phyloP scores from a whole-genome alignment of 202 grass and related monocot genomes.

The Dendrocalamus latiflorus region DNA sequence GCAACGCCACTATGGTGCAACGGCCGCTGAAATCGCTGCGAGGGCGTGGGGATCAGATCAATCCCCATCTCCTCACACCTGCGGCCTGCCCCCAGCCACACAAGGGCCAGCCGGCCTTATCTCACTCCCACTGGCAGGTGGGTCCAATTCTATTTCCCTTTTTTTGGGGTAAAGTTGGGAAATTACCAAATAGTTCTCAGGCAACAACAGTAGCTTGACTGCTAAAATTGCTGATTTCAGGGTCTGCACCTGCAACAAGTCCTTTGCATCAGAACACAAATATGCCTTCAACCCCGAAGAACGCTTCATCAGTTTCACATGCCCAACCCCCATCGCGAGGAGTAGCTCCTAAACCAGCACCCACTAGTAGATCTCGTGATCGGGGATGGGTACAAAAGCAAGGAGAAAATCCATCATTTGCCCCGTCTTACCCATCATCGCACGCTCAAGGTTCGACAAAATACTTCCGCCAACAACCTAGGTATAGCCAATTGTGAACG shows the following conservation, averaged over 20 bases:
- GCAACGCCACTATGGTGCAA: too few relatives aligned
- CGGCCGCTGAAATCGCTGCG: too few relatives aligned
- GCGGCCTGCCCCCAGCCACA: too few relatives aligned
- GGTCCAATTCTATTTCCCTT: too few relatives aligned
- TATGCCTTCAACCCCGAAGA: slow-evolving; percentile 46
- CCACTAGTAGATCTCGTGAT: slow-evolving; percentile 33
- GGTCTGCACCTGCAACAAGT: slow-evolving; percentile 55
- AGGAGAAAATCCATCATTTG: slow-evolving; percentile 18
- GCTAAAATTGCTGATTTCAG: slow-evolving; percentile 39
- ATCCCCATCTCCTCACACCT: too few relatives aligned
- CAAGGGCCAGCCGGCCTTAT: too few relatives aligned
- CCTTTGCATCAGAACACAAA: slow-evolving; percentile 51
- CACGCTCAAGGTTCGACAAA: slow-evolving; percentile 51
- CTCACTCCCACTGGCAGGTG: too few relatives aligned
- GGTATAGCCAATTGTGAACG: neutral
- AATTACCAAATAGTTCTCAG: too few relatives aligned
- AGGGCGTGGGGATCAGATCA: too few relatives aligned
- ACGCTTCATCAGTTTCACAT: slow-evolving; percentile 45
- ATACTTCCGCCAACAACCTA: neutral
- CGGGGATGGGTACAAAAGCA: slow-evolving; percentile 24
- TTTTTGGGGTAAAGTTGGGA: too few relatives aligned
- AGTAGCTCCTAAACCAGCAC: slow-evolving; percentile 42
- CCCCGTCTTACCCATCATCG: slow-evolving; percentile 45
- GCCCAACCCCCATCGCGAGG: slow-evolving; percentile 30
- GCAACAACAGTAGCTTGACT: neutral